Conservation (phyloP, 176 grass and related monocot genomes). For the Oryza brachyantha region DNA sequence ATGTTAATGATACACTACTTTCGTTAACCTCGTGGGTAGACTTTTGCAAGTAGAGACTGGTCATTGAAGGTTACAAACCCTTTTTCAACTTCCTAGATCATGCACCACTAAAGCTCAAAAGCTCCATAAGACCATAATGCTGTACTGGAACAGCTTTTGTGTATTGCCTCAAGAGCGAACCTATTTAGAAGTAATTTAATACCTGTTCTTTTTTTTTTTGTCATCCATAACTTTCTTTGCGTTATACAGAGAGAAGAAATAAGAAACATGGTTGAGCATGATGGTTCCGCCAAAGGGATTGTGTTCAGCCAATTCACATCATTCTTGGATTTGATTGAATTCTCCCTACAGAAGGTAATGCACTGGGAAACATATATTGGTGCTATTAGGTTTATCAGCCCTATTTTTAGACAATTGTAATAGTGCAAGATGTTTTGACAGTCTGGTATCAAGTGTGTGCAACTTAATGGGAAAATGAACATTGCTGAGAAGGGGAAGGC, state of each 20-base stretch:
- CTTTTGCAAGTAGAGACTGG: not conserved
- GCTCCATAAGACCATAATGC: not conserved
- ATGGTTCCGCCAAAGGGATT: conserved; percentile 96
- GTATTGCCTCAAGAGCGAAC: not conserved
- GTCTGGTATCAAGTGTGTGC: conserved; percentile 82
- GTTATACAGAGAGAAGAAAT: conserved; percentile 72
- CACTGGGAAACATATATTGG: not conserved
- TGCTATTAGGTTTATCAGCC: not conserved
- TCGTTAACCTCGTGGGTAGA: not conserved
- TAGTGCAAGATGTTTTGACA: conserved; percentile 46
- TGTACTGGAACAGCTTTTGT: not conserved
- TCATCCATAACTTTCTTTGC: not conserved
- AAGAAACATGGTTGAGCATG: conserved; percentile 84
- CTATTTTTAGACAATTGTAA: not conserved
- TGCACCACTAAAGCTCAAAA: too few species aligned
- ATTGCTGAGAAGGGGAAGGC: conserved; percentile 81
- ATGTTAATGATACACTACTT: not conserved
- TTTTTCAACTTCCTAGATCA: too few species aligned
- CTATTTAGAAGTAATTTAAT: not conserved
- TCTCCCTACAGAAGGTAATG: conserved; percentile 64
- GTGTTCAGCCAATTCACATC: conserved; percentile 96
- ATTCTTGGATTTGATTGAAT: conserved; percentile 91
- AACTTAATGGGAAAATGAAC: conserved; percentile 81
- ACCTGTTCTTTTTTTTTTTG: not conserved
- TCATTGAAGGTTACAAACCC: not conserved